Conservation (phyloP, 2,329 filamentous ascomycete species). For the Sporothrix globosa region DNA sequence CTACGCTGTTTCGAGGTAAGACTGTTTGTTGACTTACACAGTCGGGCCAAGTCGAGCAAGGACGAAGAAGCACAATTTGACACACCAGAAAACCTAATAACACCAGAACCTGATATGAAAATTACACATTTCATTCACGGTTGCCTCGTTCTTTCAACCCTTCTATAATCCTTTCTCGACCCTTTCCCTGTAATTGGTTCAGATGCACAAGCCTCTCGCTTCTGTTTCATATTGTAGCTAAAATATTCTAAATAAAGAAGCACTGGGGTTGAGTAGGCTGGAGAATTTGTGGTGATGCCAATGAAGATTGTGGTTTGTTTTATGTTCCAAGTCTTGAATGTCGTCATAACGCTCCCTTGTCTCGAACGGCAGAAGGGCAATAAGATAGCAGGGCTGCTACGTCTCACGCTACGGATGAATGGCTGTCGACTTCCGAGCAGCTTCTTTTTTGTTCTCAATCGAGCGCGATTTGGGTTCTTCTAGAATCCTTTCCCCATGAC, state of each 20-base stretch:
- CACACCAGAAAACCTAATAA: background rate
- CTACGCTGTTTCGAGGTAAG: conserved; percentile 22
- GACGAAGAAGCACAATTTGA: background rate
- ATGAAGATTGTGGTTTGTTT: background rate
- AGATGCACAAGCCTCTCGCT: conserved; percentile 18
- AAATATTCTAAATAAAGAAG: conserved; percentile 29
- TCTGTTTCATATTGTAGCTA: conserved; percentile 27
- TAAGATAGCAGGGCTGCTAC: conserved; percentile 13
- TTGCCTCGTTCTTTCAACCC: background rate
- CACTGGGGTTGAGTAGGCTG: background rate
- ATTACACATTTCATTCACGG: background rate
- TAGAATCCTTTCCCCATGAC: too few species aligned
- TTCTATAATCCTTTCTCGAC: background rate
- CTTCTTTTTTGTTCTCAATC: too few species aligned
- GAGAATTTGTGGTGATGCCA: background rate
- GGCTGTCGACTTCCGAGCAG: too few species aligned
- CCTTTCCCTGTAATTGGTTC: background rate
- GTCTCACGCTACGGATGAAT: background rate
- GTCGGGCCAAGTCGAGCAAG: conserved; percentile 9
- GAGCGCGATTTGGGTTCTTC: too few species aligned
- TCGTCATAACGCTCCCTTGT: background rate
- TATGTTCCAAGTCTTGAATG: background rate
- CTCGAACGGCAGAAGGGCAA: too few species aligned
- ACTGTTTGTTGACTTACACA: conserved; percentile 17
- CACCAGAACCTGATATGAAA: conserved; percentile 8